Conservation (phyloP, 202 grass and related monocot genomes). For the Brachypodium distachyon region DNA sequence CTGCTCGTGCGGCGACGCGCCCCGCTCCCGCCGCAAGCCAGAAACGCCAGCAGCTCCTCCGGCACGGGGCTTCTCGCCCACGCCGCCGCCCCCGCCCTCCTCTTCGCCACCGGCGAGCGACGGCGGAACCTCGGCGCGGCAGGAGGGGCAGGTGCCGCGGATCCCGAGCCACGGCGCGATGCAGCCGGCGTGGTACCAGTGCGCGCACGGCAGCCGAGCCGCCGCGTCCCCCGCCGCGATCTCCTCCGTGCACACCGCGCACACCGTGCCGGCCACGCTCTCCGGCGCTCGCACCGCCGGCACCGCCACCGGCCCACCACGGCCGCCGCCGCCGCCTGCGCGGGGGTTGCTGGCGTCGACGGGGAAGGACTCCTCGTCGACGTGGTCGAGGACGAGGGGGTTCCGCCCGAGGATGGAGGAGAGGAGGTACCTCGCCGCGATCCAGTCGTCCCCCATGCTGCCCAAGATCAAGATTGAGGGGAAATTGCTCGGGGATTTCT, state of each 20-base stretch:
- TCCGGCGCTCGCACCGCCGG: not conserved
- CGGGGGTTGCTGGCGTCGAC: constrained; percentile 9
- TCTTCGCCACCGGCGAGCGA: not conserved
- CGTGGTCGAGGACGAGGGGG: constrained; percentile 33
- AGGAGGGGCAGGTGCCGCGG: constrained; percentile 46
- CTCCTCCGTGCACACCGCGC: constrained; percentile 64
- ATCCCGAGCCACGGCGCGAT: constrained; percentile 61
- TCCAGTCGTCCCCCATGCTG: constrained; percentile 42
- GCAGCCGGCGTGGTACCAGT: constrained; percentile 57
- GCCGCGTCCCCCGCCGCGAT: constrained; percentile 30
- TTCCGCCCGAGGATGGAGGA: constrained; percentile 27
- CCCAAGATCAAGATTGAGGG: not conserved
- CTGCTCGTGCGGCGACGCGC: not conserved
- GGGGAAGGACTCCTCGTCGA: constrained; percentile 53
- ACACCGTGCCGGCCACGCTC: constrained; percentile 30
- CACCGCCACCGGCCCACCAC: constrained; percentile 4
- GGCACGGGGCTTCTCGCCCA: not conserved
- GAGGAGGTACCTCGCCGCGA: constrained; percentile 47
- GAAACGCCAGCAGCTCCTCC: not conserved
- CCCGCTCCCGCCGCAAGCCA: not conserved
- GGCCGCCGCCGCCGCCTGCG: not conserved
- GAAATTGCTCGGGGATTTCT: not conserved
- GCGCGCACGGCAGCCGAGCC: constrained; percentile 38
- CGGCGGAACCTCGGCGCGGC: constrained; percentile 44
- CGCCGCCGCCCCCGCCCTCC: not conserved